These are phyloP conservation scores for Wallacemonas collosoma DNA, from an alignment of 208 protist genomes.

Conservation along the genomic window DNA sequence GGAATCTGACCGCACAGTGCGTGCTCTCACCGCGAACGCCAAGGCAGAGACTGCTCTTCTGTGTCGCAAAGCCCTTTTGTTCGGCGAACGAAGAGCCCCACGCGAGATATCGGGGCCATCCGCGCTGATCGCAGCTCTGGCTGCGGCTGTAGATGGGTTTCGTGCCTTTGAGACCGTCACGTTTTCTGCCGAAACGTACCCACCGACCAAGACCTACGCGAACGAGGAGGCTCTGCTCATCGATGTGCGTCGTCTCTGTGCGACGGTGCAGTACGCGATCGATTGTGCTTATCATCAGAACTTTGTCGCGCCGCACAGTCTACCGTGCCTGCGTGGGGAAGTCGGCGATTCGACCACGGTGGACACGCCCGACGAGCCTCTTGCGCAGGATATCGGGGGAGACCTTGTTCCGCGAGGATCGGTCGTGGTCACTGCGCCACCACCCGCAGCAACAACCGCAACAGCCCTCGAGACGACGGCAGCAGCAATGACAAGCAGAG, in stretches of 20 bases:
- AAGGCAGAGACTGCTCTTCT: constrained; percentile 4
- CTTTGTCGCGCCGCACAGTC: constrained; percentile 8
- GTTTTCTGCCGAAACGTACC: constrained; percentile 10
- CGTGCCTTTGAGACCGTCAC: constrained; percentile 2
- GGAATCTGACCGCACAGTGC: not conserved
- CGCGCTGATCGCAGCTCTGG: not conserved
- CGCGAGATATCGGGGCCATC: too few relatives aligned
- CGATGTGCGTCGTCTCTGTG: not conserved
- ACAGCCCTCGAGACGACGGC: too few relatives aligned
- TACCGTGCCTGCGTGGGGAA: constrained; percentile 8
- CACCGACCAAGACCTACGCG: constrained; percentile 4
- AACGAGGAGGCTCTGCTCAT: not conserved
- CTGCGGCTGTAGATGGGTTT: not conserved
- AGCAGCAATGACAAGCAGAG: not conserved
- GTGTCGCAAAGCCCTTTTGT: constrained; percentile 7
- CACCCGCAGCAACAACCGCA: too few relatives aligned
- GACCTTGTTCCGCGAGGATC: too few relatives aligned
- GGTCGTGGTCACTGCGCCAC: too few relatives aligned
- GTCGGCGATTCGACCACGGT: constrained; percentile 6
- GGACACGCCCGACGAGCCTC: constrained; percentile 7
- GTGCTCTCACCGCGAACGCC: not conserved
- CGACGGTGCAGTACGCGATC: constrained; percentile 7
- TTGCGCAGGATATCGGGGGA: not conserved
- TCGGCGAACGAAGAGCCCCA: not conserved
- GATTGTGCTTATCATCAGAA: constrained; percentile 19